Percentiles rank a stretch among this genome's conserved stretches.
Conservation (phyloP, 2,329 filamentous ascomycete genomes). For the Talaromyces sp. region DNA sequence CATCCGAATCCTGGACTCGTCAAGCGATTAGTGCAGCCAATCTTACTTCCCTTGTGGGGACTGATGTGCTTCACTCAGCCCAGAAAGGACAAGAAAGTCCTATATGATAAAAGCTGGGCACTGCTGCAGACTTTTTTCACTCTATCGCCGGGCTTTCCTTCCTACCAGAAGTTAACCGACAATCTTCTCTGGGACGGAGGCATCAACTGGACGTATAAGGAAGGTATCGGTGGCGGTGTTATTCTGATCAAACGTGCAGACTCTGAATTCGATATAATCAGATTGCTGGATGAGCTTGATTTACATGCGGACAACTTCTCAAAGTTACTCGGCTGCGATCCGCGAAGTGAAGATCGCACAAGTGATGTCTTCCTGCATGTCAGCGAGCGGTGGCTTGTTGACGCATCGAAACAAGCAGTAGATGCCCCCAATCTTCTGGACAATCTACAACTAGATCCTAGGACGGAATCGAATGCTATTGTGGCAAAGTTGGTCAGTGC, state of each 20-base stretch:
- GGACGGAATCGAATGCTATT: constrained; percentile 24
- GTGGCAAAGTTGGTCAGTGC: constrained; percentile 36
- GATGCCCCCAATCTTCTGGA: constrained; percentile 12
- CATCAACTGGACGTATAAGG: constrained; percentile 32
- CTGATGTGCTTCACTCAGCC: constrained; percentile 32
- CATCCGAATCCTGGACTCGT: constrained; percentile 42
- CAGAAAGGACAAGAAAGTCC: constrained; percentile 22
- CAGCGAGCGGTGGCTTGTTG: constrained; percentile 39
- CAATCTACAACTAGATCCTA: constrained; percentile 16
- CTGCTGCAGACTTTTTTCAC: constrained; percentile 39
- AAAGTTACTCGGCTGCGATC: constrained; percentile 34
- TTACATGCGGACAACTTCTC: constrained; percentile 35
- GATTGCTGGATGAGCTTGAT: constrained; percentile 32
- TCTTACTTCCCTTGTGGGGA: constrained; percentile 41
- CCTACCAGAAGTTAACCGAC: constrained; percentile 36
- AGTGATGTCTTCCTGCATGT: constrained; percentile 41
- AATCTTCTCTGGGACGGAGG: constrained; percentile 39
- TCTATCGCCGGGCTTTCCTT: constrained; percentile 32
- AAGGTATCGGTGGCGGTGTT: constrained; percentile 22
- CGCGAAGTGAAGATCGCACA: constrained; percentile 36
- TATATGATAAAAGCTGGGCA: constrained; percentile 28
- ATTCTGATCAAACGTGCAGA: constrained; percentile 24
- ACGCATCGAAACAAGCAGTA: constrained; percentile 17
- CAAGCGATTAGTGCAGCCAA: constrained; percentile 36
- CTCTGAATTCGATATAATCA: constrained; percentile 25